Evolutionary conservation across 2,329 filamentous ascomycete genomes (phyloP), one percentile per base, ranked within the genome.

Genomic region (Orbilia quercus): DNA sequence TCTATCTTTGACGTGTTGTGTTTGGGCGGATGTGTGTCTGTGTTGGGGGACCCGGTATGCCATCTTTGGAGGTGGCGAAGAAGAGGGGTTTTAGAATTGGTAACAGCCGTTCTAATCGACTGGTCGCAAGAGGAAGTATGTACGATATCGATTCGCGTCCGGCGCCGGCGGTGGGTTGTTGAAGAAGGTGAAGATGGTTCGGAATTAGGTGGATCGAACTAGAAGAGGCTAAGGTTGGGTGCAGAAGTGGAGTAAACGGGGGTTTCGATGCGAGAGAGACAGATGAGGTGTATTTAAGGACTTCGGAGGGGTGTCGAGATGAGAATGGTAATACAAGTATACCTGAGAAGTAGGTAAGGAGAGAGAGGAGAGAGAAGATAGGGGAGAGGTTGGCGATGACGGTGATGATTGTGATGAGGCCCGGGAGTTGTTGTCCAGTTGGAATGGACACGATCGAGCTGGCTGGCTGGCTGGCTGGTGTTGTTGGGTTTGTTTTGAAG

Each of bases 11-110:
- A 64, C 16, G 31, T 65, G 59, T 65, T 64, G 67, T 65, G 67
- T 53, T 51, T 64, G 70, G 36, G 48, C 5, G 18, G 51, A 18
- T 20, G 70, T 54, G 55, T 58, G 57, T 53, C 59, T 74, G 62
- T 67, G 58, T 74, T 74, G 60, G 25, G 70, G 60, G 20, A 74
- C 63, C 22, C 70, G 60, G 31, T 74, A 74, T 18, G 70, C 70
- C 63, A 67, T 74, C 22, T 48, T 67, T 25, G 18, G 14, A 11
- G 58, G 25, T 25, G 18, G 23, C 14, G 28, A 47, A n/a, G 48
- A 1, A 7, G 28, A 28, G 2, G 44, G 20, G 23, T 36, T 20
- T 36, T 34, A 1, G 16, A 4, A 50, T 51, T 44, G 36, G 28
- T 51, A 36, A 34, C 55, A 38, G 48, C 44, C 20, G 48, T n/a